These are phyloP conservation scores for Podospora bellae-mahoneyi DNA, from an alignment of 495 filamentous ascomycete species.

Conservation along the genomic window DNA sequence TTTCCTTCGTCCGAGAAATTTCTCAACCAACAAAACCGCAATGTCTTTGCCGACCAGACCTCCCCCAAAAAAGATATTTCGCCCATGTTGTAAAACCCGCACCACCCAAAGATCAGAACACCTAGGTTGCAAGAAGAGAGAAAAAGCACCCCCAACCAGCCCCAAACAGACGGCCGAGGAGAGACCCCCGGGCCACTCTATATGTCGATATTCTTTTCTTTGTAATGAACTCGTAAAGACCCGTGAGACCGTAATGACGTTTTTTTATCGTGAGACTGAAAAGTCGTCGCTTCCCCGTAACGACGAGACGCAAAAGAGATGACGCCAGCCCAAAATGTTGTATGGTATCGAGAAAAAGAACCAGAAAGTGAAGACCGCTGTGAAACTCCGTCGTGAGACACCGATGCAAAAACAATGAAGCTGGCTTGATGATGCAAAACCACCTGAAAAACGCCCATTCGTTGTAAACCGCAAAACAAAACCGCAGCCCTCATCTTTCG, in stretches of 20 bases:
- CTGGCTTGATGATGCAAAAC: slow-evolving; percentile 33
- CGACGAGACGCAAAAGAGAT: slow-evolving; percentile 21
- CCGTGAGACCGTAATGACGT: slow-evolving; percentile 37
- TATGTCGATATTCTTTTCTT: slow-evolving; percentile 36
- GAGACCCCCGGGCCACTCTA: slow-evolving; percentile 30
- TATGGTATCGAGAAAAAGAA: slow-evolving; percentile 34
- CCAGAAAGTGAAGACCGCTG: slow-evolving; percentile 24
- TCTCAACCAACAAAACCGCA: slow-evolving; percentile 30
- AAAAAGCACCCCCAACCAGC: slow-evolving; percentile 19
- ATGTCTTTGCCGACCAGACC: slow-evolving; percentile 30
- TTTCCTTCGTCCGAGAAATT: slow-evolving; percentile 9
- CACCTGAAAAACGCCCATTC: slow-evolving; percentile 36
- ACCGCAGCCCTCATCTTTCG: slow-evolving; percentile 32
- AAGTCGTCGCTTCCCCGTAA: slow-evolving; percentile 38
- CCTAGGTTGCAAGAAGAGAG: slow-evolving; percentile 23
- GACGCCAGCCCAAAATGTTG: slow-evolving; percentile 25
- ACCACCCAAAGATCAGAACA: slow-evolving; percentile 22
- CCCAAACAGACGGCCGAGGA: slow-evolving; percentile 1
- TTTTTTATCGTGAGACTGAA: slow-evolving; percentile 34
- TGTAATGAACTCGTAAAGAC: slow-evolving; percentile 36
- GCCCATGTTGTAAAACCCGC: slow-evolving; percentile 23
- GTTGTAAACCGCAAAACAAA: slow-evolving; percentile 20
- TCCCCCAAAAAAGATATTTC: slow-evolving; percentile 17
- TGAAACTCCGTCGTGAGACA: slow-evolving; percentile 36
- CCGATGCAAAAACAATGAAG: slow-evolving; percentile 34